Conservation (phyloP, 352 stramenopile genomes). For the Phytophthora cryptogea region DNA sequence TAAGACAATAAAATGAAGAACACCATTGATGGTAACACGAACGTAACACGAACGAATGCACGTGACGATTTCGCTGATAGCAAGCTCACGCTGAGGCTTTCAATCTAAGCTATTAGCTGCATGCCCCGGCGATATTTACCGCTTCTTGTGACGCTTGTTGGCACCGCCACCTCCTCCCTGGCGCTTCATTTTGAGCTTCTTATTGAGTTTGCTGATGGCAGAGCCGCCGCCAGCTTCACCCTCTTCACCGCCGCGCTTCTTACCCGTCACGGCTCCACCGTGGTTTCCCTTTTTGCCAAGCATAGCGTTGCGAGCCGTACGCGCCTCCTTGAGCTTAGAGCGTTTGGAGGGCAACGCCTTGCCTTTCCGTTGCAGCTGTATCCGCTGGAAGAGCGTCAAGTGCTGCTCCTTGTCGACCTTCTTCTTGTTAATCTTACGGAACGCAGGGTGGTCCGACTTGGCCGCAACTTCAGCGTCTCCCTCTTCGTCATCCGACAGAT, state of each 20-base stretch:
- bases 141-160: slow-evolving; percentile 51
- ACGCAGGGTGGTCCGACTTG: slow-evolving; percentile 26
- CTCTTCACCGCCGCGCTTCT: slow-evolving; percentile 35
- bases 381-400: slow-evolving; percentile 86
- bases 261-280: slow-evolving; percentile 23
- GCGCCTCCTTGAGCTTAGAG: slow-evolving; percentile 82
- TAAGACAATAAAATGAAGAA: slow-evolving; percentile 24
- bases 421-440: slow-evolving; percentile 42
- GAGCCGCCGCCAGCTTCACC: slow-evolving; percentile 28
- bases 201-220: slow-evolving; percentile 33
- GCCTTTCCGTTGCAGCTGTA: slow-evolving; percentile 85
- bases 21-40: slow-evolving; percentile 9
- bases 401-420: slow-evolving; percentile 63
- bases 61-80: not conserved
- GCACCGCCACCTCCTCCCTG: slow-evolving; percentile 16
- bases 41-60: slow-evolving; percentile 5
- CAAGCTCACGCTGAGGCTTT: slow-evolving; percentile 1
- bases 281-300: slow-evolving; percentile 48
- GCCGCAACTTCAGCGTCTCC: slow-evolving; percentile 29
- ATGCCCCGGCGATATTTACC: slow-evolving; percentile 16
- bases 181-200: slow-evolving; percentile 49
- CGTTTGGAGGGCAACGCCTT: slow-evolving; percentile 83
- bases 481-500: slow-evolving; percentile 57
- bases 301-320: slow-evolving; percentile 72
- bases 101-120: not conserved